phyloP scores from a whole-genome alignment of 768 basidiomycete genomes.

The Lactarius hengduanensis region DNA sequence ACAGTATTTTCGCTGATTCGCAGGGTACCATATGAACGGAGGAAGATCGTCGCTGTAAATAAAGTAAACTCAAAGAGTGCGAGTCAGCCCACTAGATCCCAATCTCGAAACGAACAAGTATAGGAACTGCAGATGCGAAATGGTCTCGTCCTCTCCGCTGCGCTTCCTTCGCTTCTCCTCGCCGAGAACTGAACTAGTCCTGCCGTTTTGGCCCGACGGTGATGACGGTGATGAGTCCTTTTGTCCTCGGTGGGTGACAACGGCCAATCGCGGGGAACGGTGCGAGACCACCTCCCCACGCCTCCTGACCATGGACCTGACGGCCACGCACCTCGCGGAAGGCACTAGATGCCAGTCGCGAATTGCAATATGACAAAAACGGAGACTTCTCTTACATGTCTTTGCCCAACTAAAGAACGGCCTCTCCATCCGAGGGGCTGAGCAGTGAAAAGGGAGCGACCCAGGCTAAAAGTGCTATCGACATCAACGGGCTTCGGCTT shows the following conservation, averaged over 20 bases:
- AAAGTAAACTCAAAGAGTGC: not conserved
- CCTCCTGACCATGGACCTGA: not conserved
- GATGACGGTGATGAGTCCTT: not conserved
- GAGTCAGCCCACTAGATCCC: not conserved
- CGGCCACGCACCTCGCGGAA: not conserved
- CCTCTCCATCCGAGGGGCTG: not conserved
- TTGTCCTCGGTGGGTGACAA: not conserved
- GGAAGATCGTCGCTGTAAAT: not conserved
- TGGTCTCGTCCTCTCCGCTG: not conserved
- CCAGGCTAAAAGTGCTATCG: not conserved
- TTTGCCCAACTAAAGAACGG: not conserved
- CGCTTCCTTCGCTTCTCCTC: not conserved
- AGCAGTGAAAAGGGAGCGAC: not conserved
- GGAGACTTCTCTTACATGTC: not conserved
- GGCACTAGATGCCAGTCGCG: not conserved
- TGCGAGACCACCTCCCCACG: not conserved
- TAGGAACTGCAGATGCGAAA: not conserved
- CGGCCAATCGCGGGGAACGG: not conserved
- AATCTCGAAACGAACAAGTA: not conserved
- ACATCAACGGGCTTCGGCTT: not conserved
- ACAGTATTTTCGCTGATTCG: not conserved
- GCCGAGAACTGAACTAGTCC: not conserved
- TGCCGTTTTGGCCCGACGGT: not conserved
- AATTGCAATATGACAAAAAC: not conserved
- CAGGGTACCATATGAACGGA: not conserved